phyloP scores from a whole-genome alignment of 139 green algal species.

The Picochlorum sp. region DNA sequence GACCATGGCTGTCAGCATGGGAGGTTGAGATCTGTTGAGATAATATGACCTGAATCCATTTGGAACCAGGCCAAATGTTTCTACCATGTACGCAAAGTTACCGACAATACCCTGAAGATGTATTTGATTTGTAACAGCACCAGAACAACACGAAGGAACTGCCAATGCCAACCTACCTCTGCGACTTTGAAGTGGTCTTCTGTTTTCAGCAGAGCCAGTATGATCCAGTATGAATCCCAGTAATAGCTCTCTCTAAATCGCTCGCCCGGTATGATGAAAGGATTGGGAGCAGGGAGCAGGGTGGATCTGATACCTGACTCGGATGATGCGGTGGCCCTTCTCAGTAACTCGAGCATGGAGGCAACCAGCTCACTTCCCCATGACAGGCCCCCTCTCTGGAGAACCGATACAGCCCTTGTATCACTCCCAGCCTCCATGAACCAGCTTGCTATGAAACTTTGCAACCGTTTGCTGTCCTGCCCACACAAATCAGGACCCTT shows the following conservation, averaged over 20 bases:
- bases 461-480: not conserved
- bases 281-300: conserved; percentile 66
- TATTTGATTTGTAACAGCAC: not conserved
- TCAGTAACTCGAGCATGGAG: too few species aligned
- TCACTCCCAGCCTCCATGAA: conserved; percentile 5
- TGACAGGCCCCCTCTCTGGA: too few species aligned
- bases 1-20: conserved; percentile 60
- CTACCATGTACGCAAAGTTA: conserved; percentile 67
- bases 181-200: conserved; percentile 20
- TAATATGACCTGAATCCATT: conserved; percentile 91
- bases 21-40: conserved; percentile 84
- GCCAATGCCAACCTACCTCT: not conserved
- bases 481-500: not conserved
- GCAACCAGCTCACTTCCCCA: too few species aligned
- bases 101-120: conserved; percentile 27
- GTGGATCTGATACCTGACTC: conserved; percentile 10
- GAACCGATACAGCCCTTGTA: not conserved
- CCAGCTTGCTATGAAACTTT: conserved; percentile 8
- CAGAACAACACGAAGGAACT: not conserved
- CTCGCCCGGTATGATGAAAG: conserved; percentile 70
- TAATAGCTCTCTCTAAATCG: conserved; percentile 85
- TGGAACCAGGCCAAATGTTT: conserved; percentile 70
- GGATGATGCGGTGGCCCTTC: too few species aligned
- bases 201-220: conserved; percentile 70
- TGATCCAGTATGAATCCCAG: conserved; percentile 81